A percentile compares a stretch with the other conserved stretches of the same genome.
These are phyloP conservation scores for Chloranthus sessilifolius DNA, from an alignment of 164 flowering plant species.

Conservation along the genomic window DNA sequence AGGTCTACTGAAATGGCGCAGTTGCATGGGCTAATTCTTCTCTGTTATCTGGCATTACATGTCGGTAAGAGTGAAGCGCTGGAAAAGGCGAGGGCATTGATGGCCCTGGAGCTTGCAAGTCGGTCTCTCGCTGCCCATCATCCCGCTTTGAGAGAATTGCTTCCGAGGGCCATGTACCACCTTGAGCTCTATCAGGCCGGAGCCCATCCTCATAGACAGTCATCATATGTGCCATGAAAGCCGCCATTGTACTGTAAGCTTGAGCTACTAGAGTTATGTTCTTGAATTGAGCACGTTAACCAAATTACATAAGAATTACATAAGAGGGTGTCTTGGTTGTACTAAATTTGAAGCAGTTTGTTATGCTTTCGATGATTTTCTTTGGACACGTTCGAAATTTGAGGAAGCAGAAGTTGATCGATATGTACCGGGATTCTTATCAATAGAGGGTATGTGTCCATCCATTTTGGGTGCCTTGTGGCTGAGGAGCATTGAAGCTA, in stretches of 20 bases:
- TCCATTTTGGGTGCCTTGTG: too few relatives aligned
- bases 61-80: conserved; percentile 52
- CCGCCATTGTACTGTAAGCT: too few relatives aligned
- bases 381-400: not conserved
- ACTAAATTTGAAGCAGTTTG: not conserved
- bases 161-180: conserved; percentile 48
- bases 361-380: too few relatives aligned
- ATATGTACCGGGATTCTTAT: not conserved
- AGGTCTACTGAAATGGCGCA: conserved; percentile 39
- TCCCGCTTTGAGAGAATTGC: conserved; percentile 51
- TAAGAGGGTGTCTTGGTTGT: not conserved
- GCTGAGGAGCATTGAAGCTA: too few relatives aligned
- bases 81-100: conserved; percentile 49
- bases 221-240: conserved; percentile 19
- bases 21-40: conserved; percentile 43
- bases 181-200: conserved; percentile 64
- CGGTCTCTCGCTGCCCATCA: conserved; percentile 35
- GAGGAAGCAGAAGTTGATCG: not conserved
- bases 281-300: too few relatives aligned
- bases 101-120: conserved; percentile 41
- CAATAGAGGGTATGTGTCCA: not conserved
- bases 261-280: too few relatives aligned
- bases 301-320: too few relatives aligned
- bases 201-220: conserved; percentile 29
- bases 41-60: conserved; percentile 66